Evolutionary conservation across 192 early-diverging fungal genomes (phyloP).

Genomic region (Backusella tuberculispora): DNA sequence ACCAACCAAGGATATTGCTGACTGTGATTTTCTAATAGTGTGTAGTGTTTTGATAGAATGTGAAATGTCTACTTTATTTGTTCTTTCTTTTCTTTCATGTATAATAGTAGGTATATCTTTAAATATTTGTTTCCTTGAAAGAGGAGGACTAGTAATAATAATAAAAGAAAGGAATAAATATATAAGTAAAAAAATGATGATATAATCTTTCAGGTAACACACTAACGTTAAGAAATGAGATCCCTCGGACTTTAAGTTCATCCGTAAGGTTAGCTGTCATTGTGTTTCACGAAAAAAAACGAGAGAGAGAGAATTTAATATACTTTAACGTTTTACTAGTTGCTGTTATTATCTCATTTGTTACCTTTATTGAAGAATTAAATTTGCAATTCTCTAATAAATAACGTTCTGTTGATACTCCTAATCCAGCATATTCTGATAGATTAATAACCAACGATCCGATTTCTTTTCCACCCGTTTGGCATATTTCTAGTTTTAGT

Average conservation of each 20-base stretch:
- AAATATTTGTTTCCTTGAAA: conserved; percentile 42
- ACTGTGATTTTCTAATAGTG: conserved; percentile 27
- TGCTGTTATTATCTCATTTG: background rate
- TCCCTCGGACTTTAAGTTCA: conserved; percentile 36
- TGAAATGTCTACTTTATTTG: background rate
- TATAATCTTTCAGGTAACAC: background rate
- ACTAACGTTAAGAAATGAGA: conserved; percentile 38
- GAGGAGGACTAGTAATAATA: conserved; percentile 31
- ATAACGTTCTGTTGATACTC: conserved; percentile 53
- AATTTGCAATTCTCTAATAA: conserved; percentile 73
- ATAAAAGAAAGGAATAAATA: background rate
- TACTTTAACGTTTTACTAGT: background rate
- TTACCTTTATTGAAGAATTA: conserved; percentile 75
- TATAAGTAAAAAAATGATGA: background rate
- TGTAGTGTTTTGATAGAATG: background rate
- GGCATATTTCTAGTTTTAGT: conserved; percentile 63
- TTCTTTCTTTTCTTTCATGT: conserved; percentile 17
- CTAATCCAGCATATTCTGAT: conserved; percentile 69
- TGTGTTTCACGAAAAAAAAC: background rate
- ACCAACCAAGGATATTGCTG: conserved; percentile 25
- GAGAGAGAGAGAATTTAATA: background rate
- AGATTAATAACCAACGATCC: conserved; percentile 77
- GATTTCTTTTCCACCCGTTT: conserved; percentile 62
- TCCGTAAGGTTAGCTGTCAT: conserved; percentile 41
- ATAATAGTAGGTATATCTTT: conserved; percentile 34